Evolutionary conservation across 495 filamentous ascomycete species (phyloP), one percentile per base, ranked within the genome.

Genomic region (Hypoxylon trugodes): DNA sequence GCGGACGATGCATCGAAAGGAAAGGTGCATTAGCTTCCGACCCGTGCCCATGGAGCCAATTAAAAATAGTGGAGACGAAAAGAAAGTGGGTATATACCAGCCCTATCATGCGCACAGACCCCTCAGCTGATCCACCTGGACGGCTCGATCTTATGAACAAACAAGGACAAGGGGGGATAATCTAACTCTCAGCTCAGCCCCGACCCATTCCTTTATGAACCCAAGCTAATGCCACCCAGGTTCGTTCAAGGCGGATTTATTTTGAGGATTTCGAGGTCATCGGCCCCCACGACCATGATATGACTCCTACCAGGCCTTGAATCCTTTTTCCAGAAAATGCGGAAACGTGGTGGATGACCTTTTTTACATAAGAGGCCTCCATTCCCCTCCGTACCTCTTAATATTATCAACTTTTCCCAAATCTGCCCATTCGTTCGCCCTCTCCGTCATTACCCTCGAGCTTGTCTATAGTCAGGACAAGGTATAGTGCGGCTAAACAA

Each of bases 361-460:
- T 2, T 7, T 48, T 48, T 48, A 48, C 45, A 33, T 48, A 48
- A 48, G 45, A 48, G 45, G 45, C 45, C 45, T 48, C 45, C 45
- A n/a, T 28, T 22, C 38, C 8, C 21, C 45, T 33, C 45, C 12
- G 33, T 21, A 21, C 6, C n/a, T n/a, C n/a, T n/a, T n/a, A n/a
- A n/a, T n/a, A n/a, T n/a, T n/a, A n/a, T n/a, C 33, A n/a, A 48
- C 26, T 2, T 18, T 2, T 2, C 15, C 22, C 45, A 33, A 48
- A 9, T 48, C 26, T 32, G 45, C 26, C 16, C 15, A 4, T 33
- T 28, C n/a, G 9, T 16, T 47, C 12, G 41, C 41, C 41, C 5
- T 16, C 25, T 7, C n/a, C 43, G 18, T 32, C 30, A n/a, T n/a
- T n/a, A n/a, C n/a, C n/a, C n/a, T n/a, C n/a, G n/a, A n/a, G n/a